Evolutionary conservation across 2,329 filamentous ascomycete species (phyloP).

Genomic region (Dactylonectria macrodidyma): DNA sequence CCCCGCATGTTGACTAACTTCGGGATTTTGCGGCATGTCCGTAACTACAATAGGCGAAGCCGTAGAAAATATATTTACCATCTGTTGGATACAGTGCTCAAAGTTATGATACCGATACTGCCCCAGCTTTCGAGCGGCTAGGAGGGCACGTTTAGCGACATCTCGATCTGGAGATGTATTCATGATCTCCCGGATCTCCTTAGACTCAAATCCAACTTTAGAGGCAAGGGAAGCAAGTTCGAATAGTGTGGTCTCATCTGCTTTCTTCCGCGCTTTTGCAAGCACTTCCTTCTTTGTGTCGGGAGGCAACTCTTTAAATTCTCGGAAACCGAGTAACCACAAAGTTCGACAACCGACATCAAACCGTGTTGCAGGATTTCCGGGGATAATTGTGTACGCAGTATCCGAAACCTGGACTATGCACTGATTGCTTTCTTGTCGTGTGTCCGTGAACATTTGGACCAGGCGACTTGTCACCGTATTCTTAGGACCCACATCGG

Average conservation of each 20-base stretch:
- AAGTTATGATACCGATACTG: conserved; percentile 15
- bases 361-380: conserved; percentile 19
- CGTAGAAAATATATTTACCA: not conserved
- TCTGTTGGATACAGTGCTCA: conserved; percentile 8
- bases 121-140: conserved; percentile 17
- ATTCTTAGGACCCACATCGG: conserved; percentile 5
- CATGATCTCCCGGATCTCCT: conserved; percentile 27
- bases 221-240: conserved; percentile 22
- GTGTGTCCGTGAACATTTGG: not conserved
- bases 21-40: not conserved
- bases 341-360: conserved; percentile 28
- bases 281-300: conserved; percentile 21
- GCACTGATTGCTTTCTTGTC: conserved; percentile 5
- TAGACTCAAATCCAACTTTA: conserved; percentile 23
- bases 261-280: conserved; percentile 6
- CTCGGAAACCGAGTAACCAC: conserved; percentile 29
- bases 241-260: conserved; percentile 29
- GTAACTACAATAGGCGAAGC: not conserved
- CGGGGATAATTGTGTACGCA: conserved; percentile 7
- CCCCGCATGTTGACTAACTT: conserved; percentile 2
- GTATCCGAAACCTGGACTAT: conserved; percentile 25
- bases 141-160: conserved; percentile 20
- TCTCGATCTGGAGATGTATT: conserved; percentile 20
- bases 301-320: conserved; percentile 24
- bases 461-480: conserved; percentile 12